Conservation (phyloP, 2,329 filamentous ascomycete species). For the Phialophora macrospora region DNA sequence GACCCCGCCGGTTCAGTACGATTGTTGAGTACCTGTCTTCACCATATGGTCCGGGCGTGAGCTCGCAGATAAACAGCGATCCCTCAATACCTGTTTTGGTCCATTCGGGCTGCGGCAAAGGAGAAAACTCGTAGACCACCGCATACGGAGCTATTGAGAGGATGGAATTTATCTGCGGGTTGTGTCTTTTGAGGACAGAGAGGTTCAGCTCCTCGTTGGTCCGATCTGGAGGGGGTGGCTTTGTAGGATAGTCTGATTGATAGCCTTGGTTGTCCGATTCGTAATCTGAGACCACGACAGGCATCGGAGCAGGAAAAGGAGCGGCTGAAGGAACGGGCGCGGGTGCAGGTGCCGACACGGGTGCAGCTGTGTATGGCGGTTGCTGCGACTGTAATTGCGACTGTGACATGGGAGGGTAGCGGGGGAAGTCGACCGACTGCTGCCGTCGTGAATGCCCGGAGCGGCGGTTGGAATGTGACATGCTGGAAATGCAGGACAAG, state of each 20-base stretch:
- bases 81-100: constrained; percentile 86
- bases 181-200: constrained; percentile 78
- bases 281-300: constrained; percentile 58
- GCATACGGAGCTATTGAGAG: constrained; percentile 82
- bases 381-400: constrained; percentile 24
- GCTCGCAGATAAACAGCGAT: constrained; percentile 82
- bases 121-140: constrained; percentile 80
- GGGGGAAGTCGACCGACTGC: constrained; percentile 39
- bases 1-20: constrained; percentile 71
- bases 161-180: constrained; percentile 73
- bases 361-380: constrained; percentile 11
- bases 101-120: constrained; percentile 67
- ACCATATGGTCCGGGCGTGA: constrained; percentile 51
- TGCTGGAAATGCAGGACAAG: constrained; percentile 21
- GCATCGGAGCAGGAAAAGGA: constrained; percentile 20
- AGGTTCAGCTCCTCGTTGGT: constrained; percentile 88
- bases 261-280: constrained; percentile 67
- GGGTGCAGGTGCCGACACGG: neutral
- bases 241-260: constrained; percentile 46
- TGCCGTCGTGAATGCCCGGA: constrained; percentile 35
- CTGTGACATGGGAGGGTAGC: constrained; percentile 36
- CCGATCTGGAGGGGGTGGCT: constrained; percentile 56
- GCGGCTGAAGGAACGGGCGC: constrained; percentile 5
- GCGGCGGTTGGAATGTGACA: constrained; percentile 33
- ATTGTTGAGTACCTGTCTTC: constrained; percentile 64